Percentiles rank a stretch among this genome's conserved stretches.
phyloP scores from a whole-genome alignment of 2,329 filamentous ascomycete genomes.

The Cladosporium colombiae region DNA sequence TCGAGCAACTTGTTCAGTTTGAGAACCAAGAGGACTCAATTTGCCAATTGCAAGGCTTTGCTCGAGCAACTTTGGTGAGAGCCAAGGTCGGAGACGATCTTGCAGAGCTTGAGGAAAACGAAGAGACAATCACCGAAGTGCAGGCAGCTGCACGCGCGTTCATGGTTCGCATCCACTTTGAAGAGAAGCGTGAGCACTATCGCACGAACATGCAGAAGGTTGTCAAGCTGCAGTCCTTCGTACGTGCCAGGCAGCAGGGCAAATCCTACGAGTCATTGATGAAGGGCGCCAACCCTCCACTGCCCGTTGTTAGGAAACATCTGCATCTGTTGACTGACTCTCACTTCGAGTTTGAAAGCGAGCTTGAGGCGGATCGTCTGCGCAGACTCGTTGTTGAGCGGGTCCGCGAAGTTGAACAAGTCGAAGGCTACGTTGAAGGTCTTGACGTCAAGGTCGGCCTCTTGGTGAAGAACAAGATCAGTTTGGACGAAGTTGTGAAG shows the following conservation, averaged over 20 bases:
- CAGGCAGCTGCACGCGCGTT: conserved; percentile 74
- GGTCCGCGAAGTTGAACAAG: conserved; percentile 93
- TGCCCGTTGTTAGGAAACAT: conserved; percentile 96
- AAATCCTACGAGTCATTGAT: conserved; percentile 98
- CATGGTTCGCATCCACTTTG: conserved; percentile 72
- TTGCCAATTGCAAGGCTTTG: conserved; percentile 70
- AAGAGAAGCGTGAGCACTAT: conserved; percentile 85
- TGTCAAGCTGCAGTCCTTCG: conserved; percentile 96
- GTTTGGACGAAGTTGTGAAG: conserved; percentile 92
- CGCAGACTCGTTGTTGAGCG: conserved; percentile 96
- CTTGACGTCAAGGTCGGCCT: conserved; percentile 98
- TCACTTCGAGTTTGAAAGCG: conserved; percentile 98
- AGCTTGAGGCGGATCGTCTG: conserved; percentile 92
- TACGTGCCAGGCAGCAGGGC: conserved; percentile 90
- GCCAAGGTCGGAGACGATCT: conserved; percentile 72
- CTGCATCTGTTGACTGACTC: conserved; percentile 97
- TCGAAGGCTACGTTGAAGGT: conserved; percentile 97
- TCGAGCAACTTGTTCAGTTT: conserved; percentile 68
- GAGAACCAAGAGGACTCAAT: conserved; percentile 67
- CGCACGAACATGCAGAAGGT: conserved; percentile 98
- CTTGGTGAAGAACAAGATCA: conserved; percentile 99
- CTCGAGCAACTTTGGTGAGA: conserved; percentile 77
- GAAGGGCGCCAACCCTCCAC: conserved; percentile 92
- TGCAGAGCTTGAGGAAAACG: conserved; percentile 76
- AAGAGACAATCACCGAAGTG: conserved; percentile 72